Conservation (phyloP, 441 rosid species). For the Bruguiera hainesii region DNA sequence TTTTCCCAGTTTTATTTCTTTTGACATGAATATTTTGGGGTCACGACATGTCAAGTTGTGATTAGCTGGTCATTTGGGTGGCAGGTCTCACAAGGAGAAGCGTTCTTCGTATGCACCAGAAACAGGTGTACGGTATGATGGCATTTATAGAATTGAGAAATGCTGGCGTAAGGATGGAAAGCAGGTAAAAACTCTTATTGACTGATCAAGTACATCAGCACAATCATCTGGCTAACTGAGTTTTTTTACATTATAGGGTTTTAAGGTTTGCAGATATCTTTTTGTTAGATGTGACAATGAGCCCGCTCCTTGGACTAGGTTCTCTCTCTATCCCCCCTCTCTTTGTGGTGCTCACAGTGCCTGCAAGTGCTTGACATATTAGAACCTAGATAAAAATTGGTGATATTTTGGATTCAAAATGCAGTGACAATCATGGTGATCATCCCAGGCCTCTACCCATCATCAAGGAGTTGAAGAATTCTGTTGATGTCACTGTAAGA, state of each 20-base stretch:
- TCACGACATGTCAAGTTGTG: background rate
- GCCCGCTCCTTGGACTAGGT: constrained; percentile 98
- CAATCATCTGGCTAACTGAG: too few species aligned
- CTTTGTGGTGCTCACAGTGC: too few species aligned
- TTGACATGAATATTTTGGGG: too few species aligned
- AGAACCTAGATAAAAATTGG: too few species aligned
- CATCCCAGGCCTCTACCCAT: constrained; percentile 68
- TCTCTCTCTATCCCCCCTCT: constrained; percentile 2
- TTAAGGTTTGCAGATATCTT: constrained; percentile 57
- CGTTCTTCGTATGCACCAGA: constrained; percentile 76
- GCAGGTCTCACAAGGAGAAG: constrained; percentile 78
- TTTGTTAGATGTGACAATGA: constrained; percentile 92
- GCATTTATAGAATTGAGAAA: constrained; percentile 70
- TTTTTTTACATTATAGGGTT: constrained; percentile 32
- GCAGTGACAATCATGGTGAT: constrained; percentile 75
- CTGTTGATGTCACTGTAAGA: constrained; percentile 57
- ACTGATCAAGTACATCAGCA: too few species aligned
- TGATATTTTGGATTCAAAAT: constrained; percentile 5
- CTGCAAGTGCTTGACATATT: too few species aligned
- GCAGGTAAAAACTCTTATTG: constrained; percentile 37
- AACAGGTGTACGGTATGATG: constrained; percentile 76
- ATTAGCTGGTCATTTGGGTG: background rate
- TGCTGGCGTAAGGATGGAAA: constrained; percentile 72
- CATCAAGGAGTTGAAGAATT: constrained; percentile 52
- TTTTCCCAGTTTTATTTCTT: too few species aligned